Evolutionary conservation across 2,329 filamentous ascomycete genomes (phyloP).

Genomic region (Penicillium crustosum): DNA sequence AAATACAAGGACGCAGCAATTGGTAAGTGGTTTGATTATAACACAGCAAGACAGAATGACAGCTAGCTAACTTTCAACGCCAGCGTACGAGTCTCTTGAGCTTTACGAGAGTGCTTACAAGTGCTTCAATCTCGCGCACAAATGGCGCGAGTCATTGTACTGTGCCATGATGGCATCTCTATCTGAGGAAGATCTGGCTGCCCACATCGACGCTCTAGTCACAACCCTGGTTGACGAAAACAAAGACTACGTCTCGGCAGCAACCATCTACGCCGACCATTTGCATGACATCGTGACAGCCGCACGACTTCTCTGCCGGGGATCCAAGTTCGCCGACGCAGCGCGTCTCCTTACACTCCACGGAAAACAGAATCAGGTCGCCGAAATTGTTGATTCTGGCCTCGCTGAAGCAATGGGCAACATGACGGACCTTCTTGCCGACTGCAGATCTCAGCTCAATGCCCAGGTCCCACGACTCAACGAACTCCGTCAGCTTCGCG

Average conservation of each 20-base stretch:
- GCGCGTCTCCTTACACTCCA: constrained; percentile 70
- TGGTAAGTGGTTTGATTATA: constrained; percentile 32
- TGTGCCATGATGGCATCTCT: constrained; percentile 70
- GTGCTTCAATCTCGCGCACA: constrained; percentile 78
- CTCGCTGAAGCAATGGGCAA: constrained; percentile 77
- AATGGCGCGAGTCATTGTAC: constrained; percentile 90
- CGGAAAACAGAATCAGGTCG: constrained; percentile 62
- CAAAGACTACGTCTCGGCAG: constrained; percentile 79
- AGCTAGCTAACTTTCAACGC: constrained; percentile 8
- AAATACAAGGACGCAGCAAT: constrained; percentile 83
- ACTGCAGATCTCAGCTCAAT: constrained; percentile 81
- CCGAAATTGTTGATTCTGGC: constrained; percentile 69
- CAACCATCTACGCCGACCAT: constrained; percentile 78
- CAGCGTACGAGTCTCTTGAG: constrained; percentile 78
- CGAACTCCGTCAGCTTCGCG: constrained; percentile 78
- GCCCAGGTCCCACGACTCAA: constrained; percentile 83
- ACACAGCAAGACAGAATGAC: not conserved
- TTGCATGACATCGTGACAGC: constrained; percentile 70
- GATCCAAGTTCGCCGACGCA: constrained; percentile 85
- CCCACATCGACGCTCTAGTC: constrained; percentile 72
- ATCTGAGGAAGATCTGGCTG: constrained; percentile 58
- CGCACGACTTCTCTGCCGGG: constrained; percentile 78
- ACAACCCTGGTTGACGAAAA: constrained; percentile 73
- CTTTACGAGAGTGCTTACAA: constrained; percentile 73
- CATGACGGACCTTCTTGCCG: constrained; percentile 87